Percentiles rank a stretch among this genome's conserved stretches.
phyloP scores from a whole-genome alignment of 2,329 filamentous ascomycete species.

The Ceratocystiopsis sp. region DNA sequence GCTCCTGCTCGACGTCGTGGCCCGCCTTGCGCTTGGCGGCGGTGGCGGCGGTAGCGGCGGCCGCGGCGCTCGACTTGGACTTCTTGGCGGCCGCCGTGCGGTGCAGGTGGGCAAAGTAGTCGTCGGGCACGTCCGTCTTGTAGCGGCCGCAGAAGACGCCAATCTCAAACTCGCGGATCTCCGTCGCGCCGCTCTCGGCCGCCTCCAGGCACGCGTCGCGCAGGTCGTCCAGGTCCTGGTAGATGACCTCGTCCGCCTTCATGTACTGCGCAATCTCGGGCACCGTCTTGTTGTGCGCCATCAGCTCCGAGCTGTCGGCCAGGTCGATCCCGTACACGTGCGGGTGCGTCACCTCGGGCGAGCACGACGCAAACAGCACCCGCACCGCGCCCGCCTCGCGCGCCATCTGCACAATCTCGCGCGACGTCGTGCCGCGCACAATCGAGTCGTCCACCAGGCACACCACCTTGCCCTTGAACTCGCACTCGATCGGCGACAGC shows the following conservation, averaged over 20 bases:
- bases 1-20: no score
- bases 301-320: conserved; percentile 16
- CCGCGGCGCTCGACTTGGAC: no score
- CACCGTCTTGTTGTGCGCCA: conserved; percentile 16
- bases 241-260: conserved; percentile 36
- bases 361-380: conserved; percentile 58
- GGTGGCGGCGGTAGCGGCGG: no score
- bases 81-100: conserved; percentile 19
- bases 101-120: conserved; percentile 70
- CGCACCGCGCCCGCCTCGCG: conserved; percentile 24
- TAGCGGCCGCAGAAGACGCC: conserved; percentile 87
- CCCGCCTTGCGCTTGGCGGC: no score
- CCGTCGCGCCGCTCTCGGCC: conserved; percentile 31
- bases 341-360: conserved; percentile 66
- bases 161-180: conserved; percentile 52
- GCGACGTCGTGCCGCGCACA: conserved; percentile 41
- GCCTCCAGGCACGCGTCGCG: conserved; percentile 61
- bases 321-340: conserved; percentile 49
- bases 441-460: conserved; percentile 72
- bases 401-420: conserved; percentile 28
- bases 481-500: conserved; percentile 68
- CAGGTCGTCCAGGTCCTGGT: conserved; percentile 51
- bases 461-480: conserved; percentile 68
- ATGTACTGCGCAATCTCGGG: conserved; percentile 27
- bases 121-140: conserved; percentile 58